Evolutionary conservation across 2,329 filamentous ascomycete genomes (phyloP), one percentile per base, ranked within the genome.

Genomic region (Nothophaeocryptopus gaeumannii): DNA sequence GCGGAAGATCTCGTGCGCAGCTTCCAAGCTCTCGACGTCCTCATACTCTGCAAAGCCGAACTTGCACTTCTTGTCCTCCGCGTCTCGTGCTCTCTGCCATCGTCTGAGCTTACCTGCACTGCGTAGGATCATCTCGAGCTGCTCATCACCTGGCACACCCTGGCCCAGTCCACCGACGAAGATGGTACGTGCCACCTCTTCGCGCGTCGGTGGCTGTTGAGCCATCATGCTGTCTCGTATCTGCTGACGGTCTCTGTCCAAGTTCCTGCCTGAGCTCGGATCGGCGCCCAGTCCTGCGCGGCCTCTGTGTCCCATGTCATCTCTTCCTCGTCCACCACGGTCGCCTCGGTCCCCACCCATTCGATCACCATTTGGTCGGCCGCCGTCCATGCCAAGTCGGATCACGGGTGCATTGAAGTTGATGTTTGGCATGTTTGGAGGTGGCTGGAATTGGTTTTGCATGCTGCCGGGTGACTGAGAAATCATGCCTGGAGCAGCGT

Each of bases 401-500:
- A 99, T 97, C 53, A 97, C 90, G 49, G 92, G 91, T 32, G 93
- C 93, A 65, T 88, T 95, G 76, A 97, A 96, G 75, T 99, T 96
- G 77, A 99, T 96, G 69, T 95, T 95, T 44, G 92, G 90, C 80
- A 96, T 88, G 67, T 93, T 96, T 43, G 88, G 78, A 8, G 92
- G 91, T 41, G 89, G 83, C 75, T 95, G 88, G 72, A 96, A 96
- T 70, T 84, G 89, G 51, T 84, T 76, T 55, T 89, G 89, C 58
- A 95, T 84, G 64, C 83, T 84, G 74, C 85, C 88, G 74, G 87
- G 81, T 75, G 78, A 78, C 70, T 82, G 88, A 66, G 83, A 78
- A 67, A 86, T 85, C 71, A 92, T 81, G 70, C 88, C 88, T 51
- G 87, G 86, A 58, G 87, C 84, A 65, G 85, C 82, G 68, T 81